Evolutionary conservation across 352 stramenopile genomes (phyloP).

Genomic region (Pythium chondricola): DNA sequence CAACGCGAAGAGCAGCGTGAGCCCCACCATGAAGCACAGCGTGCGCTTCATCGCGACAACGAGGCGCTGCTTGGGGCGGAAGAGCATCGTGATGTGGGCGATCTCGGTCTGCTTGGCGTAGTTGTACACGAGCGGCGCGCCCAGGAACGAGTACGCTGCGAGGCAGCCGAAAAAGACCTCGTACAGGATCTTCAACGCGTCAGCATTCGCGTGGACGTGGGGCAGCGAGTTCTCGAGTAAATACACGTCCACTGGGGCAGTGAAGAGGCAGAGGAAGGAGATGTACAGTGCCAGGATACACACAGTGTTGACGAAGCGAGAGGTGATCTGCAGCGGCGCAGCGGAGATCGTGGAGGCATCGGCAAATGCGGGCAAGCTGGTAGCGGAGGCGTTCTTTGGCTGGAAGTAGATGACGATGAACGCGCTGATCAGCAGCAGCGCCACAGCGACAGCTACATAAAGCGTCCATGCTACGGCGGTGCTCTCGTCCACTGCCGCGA

Average conservation of each 20-base stretch:
- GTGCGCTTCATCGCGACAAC: constrained; percentile 66
- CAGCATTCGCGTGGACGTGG: constrained; percentile 44
- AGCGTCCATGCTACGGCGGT: constrained; percentile 47
- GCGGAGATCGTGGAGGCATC: constrained; percentile 49
- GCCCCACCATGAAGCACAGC: constrained; percentile 59
- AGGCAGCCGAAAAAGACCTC: constrained; percentile 62
- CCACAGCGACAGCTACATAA: constrained; percentile 52
- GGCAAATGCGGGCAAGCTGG: constrained; percentile 48
- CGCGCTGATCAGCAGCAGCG: constrained; percentile 48
- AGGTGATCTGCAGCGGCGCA: constrained; percentile 53
- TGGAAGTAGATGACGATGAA: constrained; percentile 61
- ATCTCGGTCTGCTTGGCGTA: constrained; percentile 83
- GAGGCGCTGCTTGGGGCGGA: constrained; percentile 44
- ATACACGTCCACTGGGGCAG: constrained; percentile 72
- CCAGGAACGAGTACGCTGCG: constrained; percentile 58
- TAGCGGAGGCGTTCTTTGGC: constrained; percentile 40
- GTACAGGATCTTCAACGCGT: constrained; percentile 58
- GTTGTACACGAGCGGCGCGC: constrained; percentile 71
- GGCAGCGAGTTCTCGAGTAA: constrained; percentile 65
- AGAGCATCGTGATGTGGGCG: constrained; percentile 70
- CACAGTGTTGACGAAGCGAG: constrained; percentile 60
- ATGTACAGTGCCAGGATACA: constrained; percentile 67
- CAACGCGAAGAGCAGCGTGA: constrained; percentile 62
- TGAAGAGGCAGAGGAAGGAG: constrained; percentile 71
- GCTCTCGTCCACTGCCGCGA: constrained; percentile 20